Conservation (phyloP, 768 basidiomycete species). For the Leccinellum rugosiceps region DNA sequence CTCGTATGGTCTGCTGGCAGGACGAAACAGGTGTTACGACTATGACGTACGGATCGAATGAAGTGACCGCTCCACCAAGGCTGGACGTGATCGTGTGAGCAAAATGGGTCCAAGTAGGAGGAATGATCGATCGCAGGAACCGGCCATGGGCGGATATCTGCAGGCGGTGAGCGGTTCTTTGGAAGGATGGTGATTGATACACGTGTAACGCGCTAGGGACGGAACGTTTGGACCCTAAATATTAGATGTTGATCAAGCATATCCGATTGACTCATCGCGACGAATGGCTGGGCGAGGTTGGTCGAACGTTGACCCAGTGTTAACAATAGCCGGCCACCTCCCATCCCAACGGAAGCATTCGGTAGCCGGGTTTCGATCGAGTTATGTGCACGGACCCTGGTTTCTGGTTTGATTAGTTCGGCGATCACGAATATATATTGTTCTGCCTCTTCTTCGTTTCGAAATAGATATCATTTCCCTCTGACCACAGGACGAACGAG, state of each 20-base stretch:
- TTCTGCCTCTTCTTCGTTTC: neutral
- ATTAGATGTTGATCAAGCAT: neutral
- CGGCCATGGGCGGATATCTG: neutral
- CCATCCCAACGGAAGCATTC: neutral
- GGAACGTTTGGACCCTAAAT: conserved; percentile 9
- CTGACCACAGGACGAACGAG: neutral
- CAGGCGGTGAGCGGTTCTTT: conserved; percentile 2
- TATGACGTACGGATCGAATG: neutral
- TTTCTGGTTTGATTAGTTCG: conserved; percentile 6
- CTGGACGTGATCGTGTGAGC: neutral
- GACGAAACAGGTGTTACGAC: neutral
- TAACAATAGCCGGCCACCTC: conserved; percentile 6
- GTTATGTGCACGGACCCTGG: conserved; percentile 3
- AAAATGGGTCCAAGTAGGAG: neutral
- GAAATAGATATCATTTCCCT: neutral
- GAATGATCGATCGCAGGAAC: conserved; percentile 8
- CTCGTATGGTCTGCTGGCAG: neutral
- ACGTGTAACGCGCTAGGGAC: conserved; percentile 12
- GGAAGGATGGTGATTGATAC: conserved; percentile 5
- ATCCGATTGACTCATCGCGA: conserved; percentile 1
- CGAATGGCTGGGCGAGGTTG: neutral
- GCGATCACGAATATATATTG: conserved; percentile 7
- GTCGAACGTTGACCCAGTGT: conserved; percentile 4
- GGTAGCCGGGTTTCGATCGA: conserved; percentile 3
- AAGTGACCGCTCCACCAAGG: neutral